Percentiles rank a stretch among this genome's conserved stretches.
Evolutionary conservation across 2,329 filamentous ascomycete genomes (phyloP).

Genomic region (Clarireedia paspali): DNA sequence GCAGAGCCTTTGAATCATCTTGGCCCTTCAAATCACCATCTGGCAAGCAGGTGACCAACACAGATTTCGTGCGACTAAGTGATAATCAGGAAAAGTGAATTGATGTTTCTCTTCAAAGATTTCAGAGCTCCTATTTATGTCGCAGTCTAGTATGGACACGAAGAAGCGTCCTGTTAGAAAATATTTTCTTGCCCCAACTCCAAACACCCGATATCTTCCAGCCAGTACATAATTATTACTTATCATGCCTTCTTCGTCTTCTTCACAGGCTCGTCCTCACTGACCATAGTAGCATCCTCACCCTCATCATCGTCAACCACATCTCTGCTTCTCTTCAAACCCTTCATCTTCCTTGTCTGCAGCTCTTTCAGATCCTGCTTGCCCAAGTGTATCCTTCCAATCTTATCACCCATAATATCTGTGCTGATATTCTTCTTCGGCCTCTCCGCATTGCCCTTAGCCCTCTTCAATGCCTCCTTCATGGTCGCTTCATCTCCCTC

Average conservation of each 20-base stretch:
- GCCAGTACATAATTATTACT: slow-evolving; percentile 11
- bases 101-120: too few species aligned
- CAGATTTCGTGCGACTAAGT: too few species aligned
- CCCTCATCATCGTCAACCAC: slow-evolving; percentile 46
- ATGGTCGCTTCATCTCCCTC: slow-evolving; percentile 71
- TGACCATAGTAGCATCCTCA: slow-evolving; percentile 39
- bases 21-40: too few species aligned
- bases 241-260: slow-evolving; percentile 24
- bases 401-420: slow-evolving; percentile 90
- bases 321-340: slow-evolving; percentile 75
- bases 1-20: too few species aligned
- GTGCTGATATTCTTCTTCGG: slow-evolving; percentile 96
- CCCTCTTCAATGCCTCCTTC: slow-evolving; percentile 87
- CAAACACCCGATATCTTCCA: slow-evolving; percentile 18
- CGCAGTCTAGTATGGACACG: too few species aligned
- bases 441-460: slow-evolving; percentile 65
- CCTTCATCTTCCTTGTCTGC: slow-evolving; percentile 99
- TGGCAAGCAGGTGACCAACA: too few species aligned
- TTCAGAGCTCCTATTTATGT: too few species aligned
- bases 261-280: slow-evolving; percentile 27
- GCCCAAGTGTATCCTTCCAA: slow-evolving; percentile 84
- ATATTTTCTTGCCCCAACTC: slow-evolving; percentile 12
- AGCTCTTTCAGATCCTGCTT: slow-evolving; percentile 80
- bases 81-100: too few species aligned
- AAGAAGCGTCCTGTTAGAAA: neutral